A percentile compares a stretch with the other conserved stretches of the same genome.
Conservation (phyloP, 148 eudicot species). For the Diospyros lotus region DNA sequence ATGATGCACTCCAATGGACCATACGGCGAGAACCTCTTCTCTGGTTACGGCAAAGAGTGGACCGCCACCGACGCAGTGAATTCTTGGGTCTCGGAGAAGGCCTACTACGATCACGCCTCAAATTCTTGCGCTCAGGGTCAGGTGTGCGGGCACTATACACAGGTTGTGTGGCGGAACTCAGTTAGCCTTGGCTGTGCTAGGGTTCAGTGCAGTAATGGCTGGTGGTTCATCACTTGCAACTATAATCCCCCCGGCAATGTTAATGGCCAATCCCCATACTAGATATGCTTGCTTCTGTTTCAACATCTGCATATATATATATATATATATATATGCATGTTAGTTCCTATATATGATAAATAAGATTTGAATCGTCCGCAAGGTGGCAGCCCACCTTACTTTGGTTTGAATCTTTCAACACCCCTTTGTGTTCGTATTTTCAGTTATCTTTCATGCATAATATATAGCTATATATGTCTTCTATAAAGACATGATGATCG, state of each 20-base stretch:
- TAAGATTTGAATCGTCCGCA: no score
- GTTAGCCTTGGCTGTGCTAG: conserved; percentile 35
- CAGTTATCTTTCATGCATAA: no score
- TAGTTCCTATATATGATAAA: no score
- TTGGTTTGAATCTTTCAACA: no score
- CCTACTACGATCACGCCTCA: conserved; percentile 20
- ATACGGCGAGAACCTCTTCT: neutral
- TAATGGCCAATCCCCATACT: neutral
- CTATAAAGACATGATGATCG: no score
- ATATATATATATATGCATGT: no score
- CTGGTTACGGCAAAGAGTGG: neutral
- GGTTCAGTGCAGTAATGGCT: conserved; percentile 20
- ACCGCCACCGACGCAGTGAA: conserved; percentile 13
- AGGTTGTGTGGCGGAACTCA: conserved; percentile 34
- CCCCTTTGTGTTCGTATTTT: no score
- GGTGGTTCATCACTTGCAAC: conserved; percentile 27
- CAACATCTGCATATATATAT: no score
- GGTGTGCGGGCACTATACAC: conserved; percentile 33
- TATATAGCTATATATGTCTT: no score
- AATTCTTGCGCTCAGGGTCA: conserved; percentile 28
- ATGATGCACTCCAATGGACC: neutral
- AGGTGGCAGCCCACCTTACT: no score
- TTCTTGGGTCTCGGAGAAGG: conserved; percentile 28
- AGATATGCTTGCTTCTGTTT: neutral
- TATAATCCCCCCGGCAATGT: conserved; percentile 7